Conservation (phyloP, 805 yeast genomes). For the Metschnikowia continentalis region DNA sequence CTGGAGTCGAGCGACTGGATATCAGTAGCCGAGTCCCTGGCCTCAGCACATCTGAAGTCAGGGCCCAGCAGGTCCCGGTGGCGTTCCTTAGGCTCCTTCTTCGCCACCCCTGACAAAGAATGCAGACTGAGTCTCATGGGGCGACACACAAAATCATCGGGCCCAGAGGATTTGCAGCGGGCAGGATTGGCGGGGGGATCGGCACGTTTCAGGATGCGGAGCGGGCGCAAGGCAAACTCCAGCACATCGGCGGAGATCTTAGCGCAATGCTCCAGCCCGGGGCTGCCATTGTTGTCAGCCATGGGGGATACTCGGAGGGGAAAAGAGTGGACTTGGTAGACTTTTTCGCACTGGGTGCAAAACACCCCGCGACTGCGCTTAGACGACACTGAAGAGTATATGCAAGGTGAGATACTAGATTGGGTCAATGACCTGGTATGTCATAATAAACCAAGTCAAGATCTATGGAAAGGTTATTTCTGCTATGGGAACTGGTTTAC, state of each 20-base stretch:
- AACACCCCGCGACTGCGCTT: neutral
- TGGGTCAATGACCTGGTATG: too few species aligned
- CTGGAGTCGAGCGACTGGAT: neutral
- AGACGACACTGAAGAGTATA: neutral
- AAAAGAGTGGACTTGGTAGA: neutral
- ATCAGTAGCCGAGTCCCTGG: neutral
- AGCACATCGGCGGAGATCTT: neutral
- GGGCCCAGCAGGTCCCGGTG: neutral
- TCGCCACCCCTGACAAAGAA: neutral
- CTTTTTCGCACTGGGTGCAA: constrained; percentile 12
- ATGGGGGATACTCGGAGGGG: neutral
- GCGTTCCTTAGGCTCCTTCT: neutral
- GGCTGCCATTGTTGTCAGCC: constrained; percentile 1
- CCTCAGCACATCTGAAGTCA: neutral
- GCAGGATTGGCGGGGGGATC: neutral
- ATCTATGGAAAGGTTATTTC: too few species aligned
- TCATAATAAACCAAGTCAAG: too few species aligned
- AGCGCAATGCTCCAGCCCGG: neutral
- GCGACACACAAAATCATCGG: constrained; percentile 35
- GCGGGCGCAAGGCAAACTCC: constrained; percentile 14
- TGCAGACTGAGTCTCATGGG: constrained; percentile 31
- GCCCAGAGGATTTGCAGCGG: neutral
- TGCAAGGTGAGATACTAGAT: neutral
- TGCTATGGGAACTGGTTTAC: too few species aligned
- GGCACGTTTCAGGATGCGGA: constrained; percentile 14